Conservation (phyloP, 108 stramenopile species). For the Cyclotella cryptica region DNA sequence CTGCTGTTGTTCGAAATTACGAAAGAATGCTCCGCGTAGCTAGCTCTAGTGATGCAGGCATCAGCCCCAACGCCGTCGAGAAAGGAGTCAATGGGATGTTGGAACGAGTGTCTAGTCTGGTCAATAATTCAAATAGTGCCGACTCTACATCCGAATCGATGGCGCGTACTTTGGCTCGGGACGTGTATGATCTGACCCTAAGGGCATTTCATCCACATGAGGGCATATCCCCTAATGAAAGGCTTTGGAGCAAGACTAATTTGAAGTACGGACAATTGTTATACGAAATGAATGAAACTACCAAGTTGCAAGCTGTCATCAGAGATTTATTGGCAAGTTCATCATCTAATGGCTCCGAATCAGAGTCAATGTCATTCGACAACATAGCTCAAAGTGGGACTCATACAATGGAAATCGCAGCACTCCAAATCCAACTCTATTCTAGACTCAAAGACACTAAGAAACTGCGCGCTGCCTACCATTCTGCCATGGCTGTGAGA, state of each 20-base stretch:
- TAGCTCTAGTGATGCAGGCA: slow-evolving; percentile 56
- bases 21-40: slow-evolving; percentile 77
- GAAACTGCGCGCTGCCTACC: slow-evolving; percentile 85
- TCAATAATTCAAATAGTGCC: slow-evolving; percentile 39
- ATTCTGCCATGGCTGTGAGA: slow-evolving; percentile 85
- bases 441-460: slow-evolving; percentile 87
- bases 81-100: slow-evolving; percentile 94
- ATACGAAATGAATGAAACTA: slow-evolving; percentile 90
- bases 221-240: slow-evolving; percentile 84
- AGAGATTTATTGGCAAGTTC: slow-evolving; percentile 62
- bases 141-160: slow-evolving; percentile 33
- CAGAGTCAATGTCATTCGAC: slow-evolving; percentile 17
- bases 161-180: slow-evolving; percentile 58
- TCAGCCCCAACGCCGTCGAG: slow-evolving; percentile 90
- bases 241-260: slow-evolving; percentile 95
- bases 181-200: slow-evolving; percentile 81
- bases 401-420: slow-evolving; percentile 92
- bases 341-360: slow-evolving; percentile 29
- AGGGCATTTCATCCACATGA: slow-evolving; percentile 72
- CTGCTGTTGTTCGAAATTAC: slow-evolving; percentile 64
- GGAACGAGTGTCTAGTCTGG: slow-evolving; percentile 81
- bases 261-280: slow-evolving; percentile 94
- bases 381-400: slow-evolving; percentile 56
- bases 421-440: slow-evolving; percentile 93
- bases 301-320: slow-evolving; percentile 88